These are phyloP conservation scores for Spiraea crenata DNA, from an alignment of 331 rosid species.

Conservation along the genomic window DNA sequence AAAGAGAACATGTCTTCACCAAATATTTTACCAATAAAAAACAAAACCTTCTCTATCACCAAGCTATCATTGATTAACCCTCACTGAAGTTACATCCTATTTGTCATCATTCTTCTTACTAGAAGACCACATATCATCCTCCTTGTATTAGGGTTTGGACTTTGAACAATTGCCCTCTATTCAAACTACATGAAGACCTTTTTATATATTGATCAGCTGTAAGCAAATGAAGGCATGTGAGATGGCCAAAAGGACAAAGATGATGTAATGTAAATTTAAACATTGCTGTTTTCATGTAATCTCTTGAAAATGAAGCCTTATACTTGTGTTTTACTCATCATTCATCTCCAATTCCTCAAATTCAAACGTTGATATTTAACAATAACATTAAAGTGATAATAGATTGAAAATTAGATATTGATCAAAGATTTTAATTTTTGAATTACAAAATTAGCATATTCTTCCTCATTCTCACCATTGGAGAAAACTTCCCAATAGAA, in stretches of 20 bases:
- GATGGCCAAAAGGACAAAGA: slow-evolving; percentile 6
- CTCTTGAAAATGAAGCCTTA: slow-evolving; percentile 13
- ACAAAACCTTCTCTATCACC: slow-evolving; percentile 1
- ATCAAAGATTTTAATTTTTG: too few relatives aligned
- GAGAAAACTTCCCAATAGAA: too few relatives aligned
- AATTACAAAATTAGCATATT: too few relatives aligned
- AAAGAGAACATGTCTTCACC: neutral
- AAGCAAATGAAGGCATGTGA: slow-evolving; percentile 15
- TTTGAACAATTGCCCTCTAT: slow-evolving; percentile 31
- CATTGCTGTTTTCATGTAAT: neutral
- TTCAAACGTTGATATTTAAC: too few relatives aligned
- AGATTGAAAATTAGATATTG: too few relatives aligned
- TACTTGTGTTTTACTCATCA: neutral
- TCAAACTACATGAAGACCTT: slow-evolving; percentile 28
- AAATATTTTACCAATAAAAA: slow-evolving; percentile 3
- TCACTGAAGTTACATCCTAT: slow-evolving; percentile 16
- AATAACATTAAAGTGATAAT: too few relatives aligned
- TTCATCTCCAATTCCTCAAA: too few relatives aligned
- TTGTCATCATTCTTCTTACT: slow-evolving; percentile 11
- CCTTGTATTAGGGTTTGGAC: slow-evolving; percentile 31
- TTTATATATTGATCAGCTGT: neutral
- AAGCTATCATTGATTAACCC: neutral
- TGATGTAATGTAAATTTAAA: slow-evolving; percentile 1
- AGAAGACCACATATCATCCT: slow-evolving; percentile 3
- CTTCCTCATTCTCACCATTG: too few relatives aligned